Conservation (phyloP, 73 alveolate species). For the Stentor coeruleus region DNA sequence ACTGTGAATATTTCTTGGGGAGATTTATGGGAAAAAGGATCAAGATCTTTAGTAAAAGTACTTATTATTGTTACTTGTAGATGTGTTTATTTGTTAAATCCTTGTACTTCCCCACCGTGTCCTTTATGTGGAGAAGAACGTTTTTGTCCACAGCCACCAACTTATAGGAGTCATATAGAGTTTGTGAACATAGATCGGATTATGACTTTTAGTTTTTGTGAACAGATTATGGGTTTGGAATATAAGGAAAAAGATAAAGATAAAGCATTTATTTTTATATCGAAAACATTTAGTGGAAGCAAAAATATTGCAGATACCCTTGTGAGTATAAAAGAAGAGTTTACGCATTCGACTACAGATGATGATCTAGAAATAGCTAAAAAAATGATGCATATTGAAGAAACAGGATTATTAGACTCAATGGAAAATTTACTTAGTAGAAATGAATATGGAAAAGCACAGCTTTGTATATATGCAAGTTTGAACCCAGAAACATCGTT, state of each 20-base stretch:
- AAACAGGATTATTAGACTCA: neutral
- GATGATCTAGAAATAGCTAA: neutral
- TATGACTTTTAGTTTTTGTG: neutral
- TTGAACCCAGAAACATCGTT: neutral
- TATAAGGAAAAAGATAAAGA: neutral
- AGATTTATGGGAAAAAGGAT: neutral
- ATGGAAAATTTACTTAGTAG: neutral
- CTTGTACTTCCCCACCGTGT: conserved; percentile 22
- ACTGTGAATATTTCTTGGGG: neutral
- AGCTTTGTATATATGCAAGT: neutral
- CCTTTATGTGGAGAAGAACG: conserved; percentile 25
- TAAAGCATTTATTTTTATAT: neutral
- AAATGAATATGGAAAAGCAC: neutral
- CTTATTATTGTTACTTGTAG: conserved; percentile 6
- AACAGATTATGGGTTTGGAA: neutral
- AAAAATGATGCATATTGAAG: neutral
- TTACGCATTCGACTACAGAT: neutral
- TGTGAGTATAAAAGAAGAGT: neutral
- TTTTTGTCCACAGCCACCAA: conserved; percentile 17
- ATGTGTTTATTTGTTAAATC: neutral
- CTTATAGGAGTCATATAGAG: neutral
- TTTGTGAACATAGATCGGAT: neutral
- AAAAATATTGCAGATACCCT: neutral
- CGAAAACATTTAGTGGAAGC: neutral
- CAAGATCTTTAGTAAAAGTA: neutral